A percentile compares a stretch with the other conserved stretches of the same genome.
phyloP scores from a whole-genome alignment of 2,329 filamentous ascomycete genomes.

The Rhinocladiella similis region DNA sequence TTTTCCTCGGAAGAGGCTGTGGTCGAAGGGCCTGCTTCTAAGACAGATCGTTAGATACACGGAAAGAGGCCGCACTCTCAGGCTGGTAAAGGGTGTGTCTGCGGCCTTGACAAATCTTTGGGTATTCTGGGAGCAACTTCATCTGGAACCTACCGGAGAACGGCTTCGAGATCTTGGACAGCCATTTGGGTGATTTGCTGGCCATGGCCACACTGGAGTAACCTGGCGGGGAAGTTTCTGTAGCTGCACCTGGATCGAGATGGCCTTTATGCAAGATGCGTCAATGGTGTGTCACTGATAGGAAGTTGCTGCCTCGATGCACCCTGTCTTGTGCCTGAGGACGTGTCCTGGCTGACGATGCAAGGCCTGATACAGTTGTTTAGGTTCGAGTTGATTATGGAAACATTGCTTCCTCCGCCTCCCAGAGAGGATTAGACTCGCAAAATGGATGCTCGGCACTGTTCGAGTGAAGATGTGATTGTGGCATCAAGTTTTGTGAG shows the following conservation, averaged over 20 bases:
- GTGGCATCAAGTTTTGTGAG: no score
- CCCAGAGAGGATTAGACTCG: not conserved
- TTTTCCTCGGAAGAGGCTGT: not conserved
- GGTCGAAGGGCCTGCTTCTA: not conserved
- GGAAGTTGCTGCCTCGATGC: not conserved
- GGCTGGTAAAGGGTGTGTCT: not conserved
- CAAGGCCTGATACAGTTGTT: no score
- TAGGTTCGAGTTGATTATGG: not conserved
- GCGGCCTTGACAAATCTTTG: not conserved
- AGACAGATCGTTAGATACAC: no score
- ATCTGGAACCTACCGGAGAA: not conserved
- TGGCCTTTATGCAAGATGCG: not conserved
- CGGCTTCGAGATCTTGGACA: slow-evolving; percentile 10
- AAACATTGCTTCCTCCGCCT: not conserved
- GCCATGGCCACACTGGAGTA: not conserved
- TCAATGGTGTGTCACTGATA: not conserved
- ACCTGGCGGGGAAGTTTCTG: no score
- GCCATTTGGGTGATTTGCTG: slow-evolving; percentile 12
- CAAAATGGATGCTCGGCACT: not conserved
- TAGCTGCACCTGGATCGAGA: not conserved
- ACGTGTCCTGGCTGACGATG: no score
- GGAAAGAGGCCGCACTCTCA: no score
- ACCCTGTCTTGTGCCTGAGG: no score
- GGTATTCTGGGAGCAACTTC: not conserved
- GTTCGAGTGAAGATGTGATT: not conserved